Evolutionary conservation across 2,329 filamentous ascomycete species (phyloP).

Genomic region (Fusarium pseudonygamai): DNA sequence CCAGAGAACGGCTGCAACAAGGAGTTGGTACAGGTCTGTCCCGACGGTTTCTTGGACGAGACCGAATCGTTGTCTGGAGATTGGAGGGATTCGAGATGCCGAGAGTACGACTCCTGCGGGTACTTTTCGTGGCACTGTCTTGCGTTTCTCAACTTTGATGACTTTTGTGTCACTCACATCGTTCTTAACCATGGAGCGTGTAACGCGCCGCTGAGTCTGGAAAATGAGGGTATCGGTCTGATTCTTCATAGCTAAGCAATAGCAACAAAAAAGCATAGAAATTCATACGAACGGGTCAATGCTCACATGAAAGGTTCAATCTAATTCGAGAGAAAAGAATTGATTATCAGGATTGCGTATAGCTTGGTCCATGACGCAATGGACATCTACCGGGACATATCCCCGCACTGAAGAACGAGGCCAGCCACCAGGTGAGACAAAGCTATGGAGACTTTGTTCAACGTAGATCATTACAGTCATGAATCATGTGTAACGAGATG

Average conservation of each 20-base stretch:
- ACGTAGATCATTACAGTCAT: neutral
- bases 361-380: constrained; percentile 3
- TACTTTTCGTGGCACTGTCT: neutral
- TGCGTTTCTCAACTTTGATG: neutral
- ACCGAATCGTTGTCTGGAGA: neutral
- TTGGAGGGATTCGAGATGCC: constrained; percentile 2
- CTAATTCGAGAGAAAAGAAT: too few relatives aligned
- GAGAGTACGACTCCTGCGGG: neutral
- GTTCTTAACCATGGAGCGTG: constrained; percentile 11
- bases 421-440: neutral
- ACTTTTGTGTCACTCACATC: neutral
- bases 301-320: too few relatives aligned
- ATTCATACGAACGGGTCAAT: too few relatives aligned
- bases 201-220: neutral
- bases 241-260: neutral
- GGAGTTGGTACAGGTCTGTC: constrained; percentile 6
- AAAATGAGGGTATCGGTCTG: accelerated
- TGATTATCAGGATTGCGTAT: too few relatives aligned
- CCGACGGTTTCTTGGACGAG: constrained; percentile 27
- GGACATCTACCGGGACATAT: neutral
- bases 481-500: neutral
- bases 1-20: constrained; percentile 30
- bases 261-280: neutral
- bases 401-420: neutral
- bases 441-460: too few relatives aligned